Base-by-base conservation (phyloP, 345 rosid genomes). In the Lepidium aucheri region DNA sequence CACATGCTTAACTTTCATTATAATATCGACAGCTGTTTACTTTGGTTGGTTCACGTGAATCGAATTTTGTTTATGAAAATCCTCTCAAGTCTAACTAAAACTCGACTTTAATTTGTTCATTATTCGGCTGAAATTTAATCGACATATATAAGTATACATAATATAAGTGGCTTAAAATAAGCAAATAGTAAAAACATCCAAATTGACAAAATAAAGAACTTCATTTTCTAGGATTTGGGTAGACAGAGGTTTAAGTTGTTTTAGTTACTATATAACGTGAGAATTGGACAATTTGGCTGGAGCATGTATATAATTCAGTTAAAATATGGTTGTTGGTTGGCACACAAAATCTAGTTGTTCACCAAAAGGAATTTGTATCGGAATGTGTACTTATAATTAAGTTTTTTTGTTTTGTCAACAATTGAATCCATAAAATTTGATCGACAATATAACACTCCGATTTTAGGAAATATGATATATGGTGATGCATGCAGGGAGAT, bases 321-420 rank as follows among this genome's bases (percentile, higher is more conserved):
- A 62, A 53, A 45, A 71, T 71, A 54, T 46, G 64, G 69, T 71
- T 71, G 58, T 71, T 71, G 75, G 58, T 71, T 71, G 75, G 14
- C 57, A 14, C 57, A 17, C 58, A 63, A 5, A 71, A 71, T 63
- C 51, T 63, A 71, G 64, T 63, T 13, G 75, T 54, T 63, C 57
- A 17, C 17, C 63, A 39, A 41, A 60, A 70, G 49, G 49, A 63
- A 56, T 54, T 53, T 53, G 33, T 70, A 22, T 41, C 7, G 50
- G 16, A 44, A 5, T 38, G 1, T 32, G 32, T 49, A 14, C 20
- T 0, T 38, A 14, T 36, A n/a, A n/a, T n/a, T n/a, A n/a, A n/a
- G n/a, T n/a, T n/a, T n/a, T n/a, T n/a, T n/a, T n/a, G n/a, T n/a
- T n/a, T n/a, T n/a, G n/a, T n/a, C n/a, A n/a, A n/a, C n/a, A n/a